A percentile compares a stretch with the other conserved stretches of the same genome.
These are phyloP conservation scores for Beverwykella pulmonaria DNA, from an alignment of 495 filamentous ascomycete species.

Conservation along the genomic window DNA sequence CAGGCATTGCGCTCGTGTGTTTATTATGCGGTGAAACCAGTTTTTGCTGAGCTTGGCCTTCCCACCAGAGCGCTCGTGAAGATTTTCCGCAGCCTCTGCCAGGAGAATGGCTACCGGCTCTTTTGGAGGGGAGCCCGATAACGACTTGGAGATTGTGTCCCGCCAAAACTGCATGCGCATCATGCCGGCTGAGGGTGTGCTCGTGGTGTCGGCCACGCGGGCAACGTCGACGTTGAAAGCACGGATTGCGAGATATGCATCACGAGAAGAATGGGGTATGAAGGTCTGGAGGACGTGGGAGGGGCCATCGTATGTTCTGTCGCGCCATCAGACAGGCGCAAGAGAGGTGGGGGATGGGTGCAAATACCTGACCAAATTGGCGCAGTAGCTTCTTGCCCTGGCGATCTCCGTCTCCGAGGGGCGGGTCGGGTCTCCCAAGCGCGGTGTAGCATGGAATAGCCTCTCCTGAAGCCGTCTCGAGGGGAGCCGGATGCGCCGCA, in stretches of 20 bases:
- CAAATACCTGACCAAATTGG: constrained; percentile 53
- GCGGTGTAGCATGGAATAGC: constrained; percentile 10
- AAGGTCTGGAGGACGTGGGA: constrained; percentile 85
- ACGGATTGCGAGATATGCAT: constrained; percentile 87
- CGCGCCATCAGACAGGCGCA: constrained; percentile 17
- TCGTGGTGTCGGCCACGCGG: constrained; percentile 82
- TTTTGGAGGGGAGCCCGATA: constrained; percentile 75
- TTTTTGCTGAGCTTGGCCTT: constrained; percentile 68
- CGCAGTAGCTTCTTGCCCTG: constrained; percentile 33
- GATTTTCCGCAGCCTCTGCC: constrained; percentile 64
- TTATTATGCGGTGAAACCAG: constrained; percentile 79
- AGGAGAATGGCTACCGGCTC: constrained; percentile 90
- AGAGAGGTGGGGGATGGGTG: background rate
- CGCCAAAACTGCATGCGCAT: constrained; percentile 96
- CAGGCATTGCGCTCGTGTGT: constrained; percentile 78
- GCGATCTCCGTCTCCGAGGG: constrained; percentile 19
- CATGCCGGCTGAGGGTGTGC: constrained; percentile 74
- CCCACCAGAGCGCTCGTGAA: constrained; percentile 58
- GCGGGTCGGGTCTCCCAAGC: background rate
- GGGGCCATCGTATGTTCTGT: constrained; percentile 79
- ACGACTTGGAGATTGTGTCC: constrained; percentile 73
- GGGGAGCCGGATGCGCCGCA: background rate
- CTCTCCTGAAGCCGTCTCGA: background rate
- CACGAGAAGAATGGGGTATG: constrained; percentile 67
- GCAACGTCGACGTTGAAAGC: constrained; percentile 92